These are phyloP conservation scores for Fusarium tricinctum DNA, from an alignment of 2,329 filamentous ascomycete species.

Conservation along the genomic window DNA sequence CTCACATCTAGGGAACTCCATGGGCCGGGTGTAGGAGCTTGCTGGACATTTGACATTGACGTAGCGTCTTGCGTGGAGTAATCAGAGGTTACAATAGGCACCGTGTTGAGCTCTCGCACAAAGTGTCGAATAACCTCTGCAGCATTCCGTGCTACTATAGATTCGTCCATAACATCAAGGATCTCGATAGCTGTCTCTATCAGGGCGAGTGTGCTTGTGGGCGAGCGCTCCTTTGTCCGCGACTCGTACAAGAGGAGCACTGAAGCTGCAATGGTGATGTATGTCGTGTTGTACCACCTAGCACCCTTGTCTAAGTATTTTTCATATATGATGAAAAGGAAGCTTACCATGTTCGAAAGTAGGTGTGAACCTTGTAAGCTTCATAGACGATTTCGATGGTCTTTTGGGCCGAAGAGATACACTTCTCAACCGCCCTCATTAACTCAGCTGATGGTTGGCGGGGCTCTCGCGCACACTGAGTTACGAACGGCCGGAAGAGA, in stretches of 20 bases:
- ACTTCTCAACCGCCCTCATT: conserved; percentile 5
- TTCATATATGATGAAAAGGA: too few relatives aligned
- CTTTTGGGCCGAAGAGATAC: conserved; percentile 5
- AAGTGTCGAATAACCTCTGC: conserved; percentile 20
- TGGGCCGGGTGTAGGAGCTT: conserved; percentile 7
- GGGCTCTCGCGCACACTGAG: neutral
- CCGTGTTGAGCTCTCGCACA: conserved; percentile 7
- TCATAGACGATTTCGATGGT: conserved; percentile 18
- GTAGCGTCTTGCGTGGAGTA: too few relatives aligned
- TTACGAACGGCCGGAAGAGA: conserved; percentile 14
- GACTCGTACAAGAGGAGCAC: conserved; percentile 20
- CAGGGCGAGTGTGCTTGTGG: neutral
- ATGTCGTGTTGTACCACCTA: conserved; percentile 27
- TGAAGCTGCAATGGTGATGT: conserved; percentile 12
- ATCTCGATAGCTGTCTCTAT: conserved; percentile 11
- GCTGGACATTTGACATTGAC: neutral
- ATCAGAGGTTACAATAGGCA: too few relatives aligned
- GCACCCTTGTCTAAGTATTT: too few relatives aligned
- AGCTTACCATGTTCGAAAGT: conserved; percentile 20
- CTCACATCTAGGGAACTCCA: conserved; percentile 4
- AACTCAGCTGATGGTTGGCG: neutral
- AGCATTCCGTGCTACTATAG: conserved; percentile 14
- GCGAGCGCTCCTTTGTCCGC: neutral
- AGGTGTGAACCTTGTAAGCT: conserved; percentile 15
- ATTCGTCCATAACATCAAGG: conserved; percentile 20